Evolutionary conservation across 2,329 filamentous ascomycete genomes (phyloP), one percentile per base, ranked within the genome.

Genomic region (Alternaria rosae): DNA sequence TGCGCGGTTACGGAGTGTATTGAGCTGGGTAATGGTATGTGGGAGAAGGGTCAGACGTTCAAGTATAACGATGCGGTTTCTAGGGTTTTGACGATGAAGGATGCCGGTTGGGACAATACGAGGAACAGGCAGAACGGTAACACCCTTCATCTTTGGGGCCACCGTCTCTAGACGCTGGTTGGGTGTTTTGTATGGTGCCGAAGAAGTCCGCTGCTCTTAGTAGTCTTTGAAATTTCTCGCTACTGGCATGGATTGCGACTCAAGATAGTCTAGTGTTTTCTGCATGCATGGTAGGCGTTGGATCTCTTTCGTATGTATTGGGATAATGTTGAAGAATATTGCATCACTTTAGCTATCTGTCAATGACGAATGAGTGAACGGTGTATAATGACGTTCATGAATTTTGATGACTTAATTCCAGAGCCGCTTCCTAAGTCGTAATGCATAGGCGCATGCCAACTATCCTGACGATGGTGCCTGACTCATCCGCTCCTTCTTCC

Each of bases 21-120:
- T 54, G 76, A 78, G 65, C 55, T 76, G 57, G 75, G 73, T 3
- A 75, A 71, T 61, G 76, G 75, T 6, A 15, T 73, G 57, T 78
- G 73, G 74, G 75, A 74, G 60, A 76, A 78, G 65, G 75, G 77
- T 1, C 71, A 73, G 61, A 77, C 73, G 20, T 78, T 76, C 69
- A 70, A 75, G 57, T 74, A 67, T 53, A 72, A 69, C 3, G 73
- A 73, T 61, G 71, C 73, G 9, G 70, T 75, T 38, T 68, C 69
- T 23, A 68, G 68, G 66, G 72, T 76, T n/a, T 51, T 76, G 68
- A 76, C 72, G 5, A 67, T 76, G 67, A 70, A 70, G 53, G 71
- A 75, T 65, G 73, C 71, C 8, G 73, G 74, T 1, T 76, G 73
- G 74, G 71, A 73, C 25, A 74, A 76, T 15, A 73, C 67, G 44